Evolutionary conservation across 2,329 filamentous ascomycete genomes (phyloP), one percentile per base, ranked within the genome.

Genomic region (Nectriaceae sp.): DNA sequence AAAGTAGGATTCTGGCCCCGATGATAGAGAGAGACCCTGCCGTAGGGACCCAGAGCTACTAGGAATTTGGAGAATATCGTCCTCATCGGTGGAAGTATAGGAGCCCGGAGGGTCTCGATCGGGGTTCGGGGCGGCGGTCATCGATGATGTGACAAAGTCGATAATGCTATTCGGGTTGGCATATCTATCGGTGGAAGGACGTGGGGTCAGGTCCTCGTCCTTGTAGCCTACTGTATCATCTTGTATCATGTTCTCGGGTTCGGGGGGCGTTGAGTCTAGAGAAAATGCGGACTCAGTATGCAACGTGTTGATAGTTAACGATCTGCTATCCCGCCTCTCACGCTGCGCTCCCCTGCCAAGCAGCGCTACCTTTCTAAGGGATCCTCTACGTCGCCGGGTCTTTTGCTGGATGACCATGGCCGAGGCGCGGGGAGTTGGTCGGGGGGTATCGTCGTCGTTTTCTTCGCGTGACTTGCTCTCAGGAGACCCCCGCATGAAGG

Each of bases 311-410:
- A 78, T 69, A 18, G 66, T 69, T 49, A 77, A 59, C 16, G 71
- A 65, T 46, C 74, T 79, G 47, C 68, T 70, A 47, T 84, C 83
- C 56, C 73, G 79, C 62, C 71, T 77, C 58, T 82, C 83, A 51
- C 80, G 77, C 66, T 81, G 84, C 46, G 78, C 82, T 52, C 87
- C 86, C 53, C 88, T 87, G 15, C 90, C 89, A 16, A 96, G 77
- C 41, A 96, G 75, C 21, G 90, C 91, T 11, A 89, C 90, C 70
- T 96, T 96, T 50, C 92, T 82, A 66, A 97, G 75, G 11, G 92
- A 96, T 4, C 90, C 91, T 65, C 88, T 89, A 50, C 92, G 83
- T 60, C 85, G 85, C 46, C 90, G 80, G 69, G 59, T 78, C 73
- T 69, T 78, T 63, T 70, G 75, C 62, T 72, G 72, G 40, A 61